Percentiles rank a stretch among this genome's conserved stretches.
These are phyloP conservation scores for Drechslerella coelobrocha DNA, from an alignment of 2,329 filamentous ascomycete species.

Conservation along the genomic window DNA sequence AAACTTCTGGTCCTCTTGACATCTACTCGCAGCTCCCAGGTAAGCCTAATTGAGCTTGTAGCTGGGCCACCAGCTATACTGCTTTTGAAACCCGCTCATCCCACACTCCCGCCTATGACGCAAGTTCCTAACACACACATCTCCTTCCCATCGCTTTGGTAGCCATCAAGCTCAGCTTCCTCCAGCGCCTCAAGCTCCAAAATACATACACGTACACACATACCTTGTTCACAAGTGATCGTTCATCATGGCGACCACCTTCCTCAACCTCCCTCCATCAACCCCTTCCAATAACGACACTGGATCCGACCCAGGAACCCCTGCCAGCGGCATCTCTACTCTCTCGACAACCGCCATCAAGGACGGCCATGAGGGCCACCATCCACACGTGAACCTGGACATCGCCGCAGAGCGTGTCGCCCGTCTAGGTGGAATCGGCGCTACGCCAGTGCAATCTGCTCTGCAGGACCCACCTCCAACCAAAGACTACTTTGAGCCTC, in stretches of 20 bases:
- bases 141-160: no score
- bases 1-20: no score
- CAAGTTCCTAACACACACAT: no score
- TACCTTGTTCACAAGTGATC: not conserved
- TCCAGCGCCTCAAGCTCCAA: not conserved
- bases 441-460: conserved; percentile 21
- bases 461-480: conserved; percentile 22
- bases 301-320: conserved; percentile 52
- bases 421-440: conserved; percentile 50
- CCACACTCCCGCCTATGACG: no score
- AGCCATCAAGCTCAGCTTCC: not conserved
- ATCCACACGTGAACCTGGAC: conserved; percentile 47
- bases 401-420: conserved; percentile 52
- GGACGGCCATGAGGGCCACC: conserved; percentile 54
- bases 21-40: no score
- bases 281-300: conserved; percentile 19
- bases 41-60: no score
- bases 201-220: conserved; percentile 1
- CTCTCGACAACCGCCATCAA: conserved; percentile 55
- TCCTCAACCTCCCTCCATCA: conserved; percentile 47
- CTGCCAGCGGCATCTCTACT: conserved; percentile 54
- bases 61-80: no score
- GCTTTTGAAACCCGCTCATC: no score
- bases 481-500: conserved; percentile 38
- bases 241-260: conserved; percentile 37